phyloP scores from a whole-genome alignment of 1,284 basidiomycete genomes.

The Boletus sp. region DNA sequence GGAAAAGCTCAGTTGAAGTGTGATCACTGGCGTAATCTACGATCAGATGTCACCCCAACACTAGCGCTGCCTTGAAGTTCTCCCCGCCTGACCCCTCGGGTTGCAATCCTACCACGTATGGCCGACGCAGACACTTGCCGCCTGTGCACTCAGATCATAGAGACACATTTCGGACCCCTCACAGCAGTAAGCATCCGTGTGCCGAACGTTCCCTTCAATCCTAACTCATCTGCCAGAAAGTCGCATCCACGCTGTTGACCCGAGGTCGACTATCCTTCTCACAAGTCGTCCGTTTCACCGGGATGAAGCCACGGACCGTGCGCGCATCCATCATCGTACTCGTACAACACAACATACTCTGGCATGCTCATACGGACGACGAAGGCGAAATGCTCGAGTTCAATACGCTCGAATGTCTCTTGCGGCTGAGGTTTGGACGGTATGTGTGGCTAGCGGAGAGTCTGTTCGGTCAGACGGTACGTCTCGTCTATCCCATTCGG shows the following conservation, averaged over 20 bases:
- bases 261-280: constrained; percentile 78
- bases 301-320: constrained; percentile 56
- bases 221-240: constrained; percentile 47
- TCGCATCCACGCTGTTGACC: constrained; percentile 79
- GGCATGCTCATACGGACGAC: constrained; percentile 74
- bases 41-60: constrained; percentile 4
- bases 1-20: background rate
- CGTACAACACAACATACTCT: constrained; percentile 89
- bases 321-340: constrained; percentile 78
- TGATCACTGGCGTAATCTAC: background rate
- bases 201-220: background rate
- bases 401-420: constrained; percentile 75
- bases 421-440: constrained; percentile 73
- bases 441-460: constrained; percentile 74
- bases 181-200: constrained; percentile 54
- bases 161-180: constrained; percentile 75
- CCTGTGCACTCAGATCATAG: constrained; percentile 73
- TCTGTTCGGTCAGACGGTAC: constrained; percentile 65
- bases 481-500: constrained; percentile 25
- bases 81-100: background rate
- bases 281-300: constrained; percentile 65
- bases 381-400: constrained; percentile 77
- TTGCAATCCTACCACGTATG: constrained; percentile 40
- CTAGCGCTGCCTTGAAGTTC: too few relatives aligned
- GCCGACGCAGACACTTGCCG: constrained; percentile 66